These are phyloP conservation scores for Trypanosoma caninum DNA, from an alignment of 208 protist species.

Conservation along the genomic window DNA sequence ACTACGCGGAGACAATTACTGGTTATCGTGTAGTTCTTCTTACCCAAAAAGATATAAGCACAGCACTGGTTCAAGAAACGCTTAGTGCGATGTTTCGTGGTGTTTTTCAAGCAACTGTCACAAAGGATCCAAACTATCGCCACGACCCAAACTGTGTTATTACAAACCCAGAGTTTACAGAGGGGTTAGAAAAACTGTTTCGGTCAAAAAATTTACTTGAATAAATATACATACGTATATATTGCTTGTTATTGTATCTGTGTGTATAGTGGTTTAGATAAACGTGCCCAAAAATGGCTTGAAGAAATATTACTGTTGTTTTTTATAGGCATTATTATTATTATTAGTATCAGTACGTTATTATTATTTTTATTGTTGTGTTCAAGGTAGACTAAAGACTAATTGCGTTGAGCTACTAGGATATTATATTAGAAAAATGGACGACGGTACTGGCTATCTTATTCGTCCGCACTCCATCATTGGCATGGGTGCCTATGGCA, in stretches of 20 bases:
- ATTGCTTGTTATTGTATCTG: no score
- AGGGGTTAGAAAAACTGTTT: slow-evolving; percentile 57
- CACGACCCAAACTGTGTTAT: slow-evolving; percentile 64
- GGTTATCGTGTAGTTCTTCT: slow-evolving; percentile 78
- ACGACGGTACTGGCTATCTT: slow-evolving; percentile 28
- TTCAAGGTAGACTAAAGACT: no score
- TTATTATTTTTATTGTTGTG: background rate
- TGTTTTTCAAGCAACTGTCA: slow-evolving; percentile 58
- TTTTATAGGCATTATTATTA: no score
- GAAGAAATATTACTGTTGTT: no score
- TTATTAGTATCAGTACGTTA: no score
- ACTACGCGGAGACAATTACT: slow-evolving; percentile 86
- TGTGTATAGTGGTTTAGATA: no score
- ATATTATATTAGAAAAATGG: slow-evolving; percentile 13
- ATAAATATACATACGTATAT: no score
- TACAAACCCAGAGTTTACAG: slow-evolving; percentile 52
- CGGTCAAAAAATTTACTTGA: slow-evolving; percentile 41
- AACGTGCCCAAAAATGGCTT: no score
- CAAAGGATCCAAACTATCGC: slow-evolving; percentile 61
- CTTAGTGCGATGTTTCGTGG: slow-evolving; percentile 57
- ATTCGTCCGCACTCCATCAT: slow-evolving; percentile 26
- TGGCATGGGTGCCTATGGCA: slow-evolving; percentile 29
- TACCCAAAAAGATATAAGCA: slow-evolving; percentile 58
- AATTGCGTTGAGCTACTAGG: no score
- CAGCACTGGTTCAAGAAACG: slow-evolving; percentile 38